phyloP scores from a whole-genome alignment of 2,329 filamentous ascomycete genomes.

The Aaosphaeria pasadenensis region DNA sequence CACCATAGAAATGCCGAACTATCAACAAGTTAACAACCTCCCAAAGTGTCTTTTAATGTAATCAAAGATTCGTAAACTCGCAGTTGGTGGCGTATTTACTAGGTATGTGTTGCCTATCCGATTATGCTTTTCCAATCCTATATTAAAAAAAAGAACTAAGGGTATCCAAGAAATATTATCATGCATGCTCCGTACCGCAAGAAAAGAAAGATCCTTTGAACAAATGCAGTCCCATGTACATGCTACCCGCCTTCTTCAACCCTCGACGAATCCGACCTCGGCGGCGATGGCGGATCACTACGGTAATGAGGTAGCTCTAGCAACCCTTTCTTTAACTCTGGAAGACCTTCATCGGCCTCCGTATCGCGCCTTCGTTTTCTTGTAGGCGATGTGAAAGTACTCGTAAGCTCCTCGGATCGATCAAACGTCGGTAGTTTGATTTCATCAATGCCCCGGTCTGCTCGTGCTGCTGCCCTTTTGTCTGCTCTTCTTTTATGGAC shows the following conservation, averaged over 20 bases:
- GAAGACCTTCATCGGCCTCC: constrained; percentile 10
- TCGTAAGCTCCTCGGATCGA: not conserved
- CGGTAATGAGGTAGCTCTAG: constrained; percentile 11
- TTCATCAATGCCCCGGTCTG: constrained; percentile 3
- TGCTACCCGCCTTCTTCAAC: not conserved
- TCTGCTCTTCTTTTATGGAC: constrained; percentile 15
- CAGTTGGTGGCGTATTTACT: no score
- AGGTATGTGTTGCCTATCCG: no score
- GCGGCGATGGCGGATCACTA: constrained; percentile 18
- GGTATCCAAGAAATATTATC: no score
- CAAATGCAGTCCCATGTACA: no score
- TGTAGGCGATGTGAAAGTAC: constrained; percentile 3
- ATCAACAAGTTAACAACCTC: no score
- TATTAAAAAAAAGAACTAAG: no score
- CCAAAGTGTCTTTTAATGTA: no score
- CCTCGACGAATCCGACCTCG: constrained; percentile 19
- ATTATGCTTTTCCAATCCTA: no score
- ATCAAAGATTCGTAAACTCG: no score
- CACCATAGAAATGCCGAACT: not conserved
- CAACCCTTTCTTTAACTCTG: constrained; percentile 16
- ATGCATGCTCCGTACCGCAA: no score
- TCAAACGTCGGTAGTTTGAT: not conserved
- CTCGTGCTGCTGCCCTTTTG: not conserved
- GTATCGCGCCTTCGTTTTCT: constrained; percentile 13
- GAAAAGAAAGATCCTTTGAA: no score